Evolutionary conservation across 2,329 filamentous ascomycete species (phyloP), one percentile per base, ranked within the genome.

Genomic region (Xylariaceae sp.): DNA sequence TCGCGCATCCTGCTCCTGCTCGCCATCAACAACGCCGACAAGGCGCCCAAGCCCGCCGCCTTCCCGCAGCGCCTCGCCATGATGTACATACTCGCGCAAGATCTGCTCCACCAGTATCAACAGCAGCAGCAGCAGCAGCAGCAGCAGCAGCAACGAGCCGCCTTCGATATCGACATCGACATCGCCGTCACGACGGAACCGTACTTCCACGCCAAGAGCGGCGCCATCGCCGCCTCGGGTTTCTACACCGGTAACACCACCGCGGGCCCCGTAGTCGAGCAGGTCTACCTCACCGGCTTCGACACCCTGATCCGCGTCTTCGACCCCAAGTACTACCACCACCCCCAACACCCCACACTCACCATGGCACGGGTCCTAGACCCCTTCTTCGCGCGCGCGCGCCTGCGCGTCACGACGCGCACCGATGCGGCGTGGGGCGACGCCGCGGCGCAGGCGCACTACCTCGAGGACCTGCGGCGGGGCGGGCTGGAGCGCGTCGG

Each of bases 291-390:
- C 2, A 82, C 85, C 1, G 90, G 90, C 23, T 93, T 86, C 69
- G 90, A 93, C 66, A 93, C 90, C 0, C 74, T 93, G 6, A 84
- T 89, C 16, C 82, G 90, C 19, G 84, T 93, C 50, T 83, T 90
- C 51, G 78, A 89, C 47, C 81, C 88, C 0, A 90, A 89, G 69
- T 93, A 93, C 73, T 91, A 91, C 67, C 60, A 76, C 67, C n/a
- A n/a, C n/a, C n/a, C n/a, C n/a, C n/a, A n/a, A n/a, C n/a, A n/a
- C n/a, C n/a, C n/a, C 23, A 4, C 23, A 4, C 23, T 9, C 56
- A n/a, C 68, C 65, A 82, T 88, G 59, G 77, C 83, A 12, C 72
- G 71, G 0, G 82, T 83, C 0, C 76, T 93, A 2, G 75, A 75
- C 1, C 84, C 85, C 0, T 89, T 91, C 67, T 87, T 93, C 60